Evolutionary conservation across 1,139 yeast genomes (phyloP), one percentile per base, ranked within the genome.

Genomic region (Lodderomyces margitis): DNA sequence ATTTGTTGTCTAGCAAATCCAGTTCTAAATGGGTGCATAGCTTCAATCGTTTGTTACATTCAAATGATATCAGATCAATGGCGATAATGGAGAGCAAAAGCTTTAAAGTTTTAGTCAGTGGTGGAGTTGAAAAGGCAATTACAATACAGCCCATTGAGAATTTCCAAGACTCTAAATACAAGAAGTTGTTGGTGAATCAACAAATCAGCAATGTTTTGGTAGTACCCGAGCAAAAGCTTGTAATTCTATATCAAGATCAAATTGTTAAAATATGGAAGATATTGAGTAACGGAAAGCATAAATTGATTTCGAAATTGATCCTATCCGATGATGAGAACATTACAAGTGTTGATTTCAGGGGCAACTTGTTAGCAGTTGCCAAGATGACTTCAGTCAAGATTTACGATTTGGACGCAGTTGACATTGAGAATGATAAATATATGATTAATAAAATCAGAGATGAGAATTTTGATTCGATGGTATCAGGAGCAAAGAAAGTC

Each of bases 11-110:
- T 34, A 62, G 64, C 40, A 70, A 70, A 43, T 61, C 66, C 28
- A 61, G 55, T 7, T 51, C 73, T 31, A 81, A 82, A 58, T 92
- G 98, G 98, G 78, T 86, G n/a, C 84, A 81, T 53, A 75, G 81
- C 51, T 78, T 81, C 42, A 87, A 83, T 60, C 74, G 96, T 54
- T 71, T 91, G 44, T 73, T 91, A 50, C 98, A 92, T 61, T 81
- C 95, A 36, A 89, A 89, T 57, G 98, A 92, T 64, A 81, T 92
- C 32, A 80, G 98, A 54, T 74, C 95, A 1, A 75, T 92, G 77
- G 70, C 83, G 1, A 67, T 82, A 5, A 85, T 73, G 52, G 88
- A 83, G 58, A 77, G 91, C 37, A 82, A 80, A 50, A 81, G 81
- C 27, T 74, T 82, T 40, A 84, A 83, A 52, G 74, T 84, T 48